Conservation (phyloP, 768 basidiomycete species). For the Tricholoma saponaceum region DNA sequence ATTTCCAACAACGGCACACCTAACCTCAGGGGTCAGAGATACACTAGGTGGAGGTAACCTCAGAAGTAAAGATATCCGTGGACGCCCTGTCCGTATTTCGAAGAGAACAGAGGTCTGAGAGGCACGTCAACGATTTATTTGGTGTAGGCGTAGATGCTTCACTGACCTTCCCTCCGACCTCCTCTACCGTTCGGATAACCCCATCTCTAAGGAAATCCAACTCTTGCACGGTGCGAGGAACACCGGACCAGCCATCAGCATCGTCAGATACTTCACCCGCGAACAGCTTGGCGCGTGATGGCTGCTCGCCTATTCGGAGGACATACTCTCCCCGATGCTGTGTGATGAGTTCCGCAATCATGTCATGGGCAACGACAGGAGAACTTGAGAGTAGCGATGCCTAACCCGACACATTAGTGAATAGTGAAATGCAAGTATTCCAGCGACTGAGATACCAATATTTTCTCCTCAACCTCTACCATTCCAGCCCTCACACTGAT, state of each 20-base stretch:
- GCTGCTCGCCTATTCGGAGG: constrained; percentile 67
- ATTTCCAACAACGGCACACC: constrained; percentile 95
- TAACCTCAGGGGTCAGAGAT: constrained; percentile 82
- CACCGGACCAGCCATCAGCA: constrained; percentile 54
- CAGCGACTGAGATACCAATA: constrained; percentile 35
- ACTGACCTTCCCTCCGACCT: constrained; percentile 75
- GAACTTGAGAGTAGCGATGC: constrained; percentile 39
- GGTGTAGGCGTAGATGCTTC: neutral
- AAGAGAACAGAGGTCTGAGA: constrained; percentile 55
- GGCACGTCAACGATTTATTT: neutral
- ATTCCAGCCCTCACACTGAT: constrained; percentile 20
- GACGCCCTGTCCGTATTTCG: constrained; percentile 39
- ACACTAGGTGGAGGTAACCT: constrained; percentile 75
- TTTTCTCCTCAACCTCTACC: constrained; percentile 49
- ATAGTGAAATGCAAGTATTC: neutral
- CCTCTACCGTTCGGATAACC: constrained; percentile 55
- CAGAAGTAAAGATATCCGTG: constrained; percentile 58
- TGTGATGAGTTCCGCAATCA: constrained; percentile 63
- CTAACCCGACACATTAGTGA: constrained; percentile 23
- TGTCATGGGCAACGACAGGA: constrained; percentile 49
- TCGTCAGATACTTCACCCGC: constrained; percentile 45
- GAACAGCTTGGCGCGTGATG: constrained; percentile 54
- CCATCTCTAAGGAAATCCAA: constrained; percentile 40
- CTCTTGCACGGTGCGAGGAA: constrained; percentile 45
- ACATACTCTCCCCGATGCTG: constrained; percentile 70